Evolutionary conservation across 176 grass and related monocot species (phyloP).

Genomic region (Eleusine indica): DNA sequence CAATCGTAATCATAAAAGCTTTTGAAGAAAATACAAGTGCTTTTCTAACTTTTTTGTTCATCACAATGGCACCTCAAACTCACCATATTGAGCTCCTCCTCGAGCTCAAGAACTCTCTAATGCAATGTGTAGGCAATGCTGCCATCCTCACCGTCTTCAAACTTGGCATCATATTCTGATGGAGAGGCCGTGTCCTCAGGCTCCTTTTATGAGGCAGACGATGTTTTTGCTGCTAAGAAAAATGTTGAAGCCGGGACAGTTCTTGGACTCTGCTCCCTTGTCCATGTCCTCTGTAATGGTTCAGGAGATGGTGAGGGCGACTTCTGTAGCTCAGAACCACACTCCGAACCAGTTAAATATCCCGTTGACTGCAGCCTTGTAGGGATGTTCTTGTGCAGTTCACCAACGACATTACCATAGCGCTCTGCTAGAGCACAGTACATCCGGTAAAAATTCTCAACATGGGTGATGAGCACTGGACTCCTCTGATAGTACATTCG

Average conservation of each 20-base stretch:
- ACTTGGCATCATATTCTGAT: slow-evolving; percentile 60
- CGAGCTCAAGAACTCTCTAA: slow-evolving; percentile 58
- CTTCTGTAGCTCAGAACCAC: slow-evolving; percentile 17
- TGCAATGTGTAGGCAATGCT: slow-evolving; percentile 62
- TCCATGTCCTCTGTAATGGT: slow-evolving; percentile 47
- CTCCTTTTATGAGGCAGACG: slow-evolving; percentile 26
- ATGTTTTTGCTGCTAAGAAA: slow-evolving; percentile 48
- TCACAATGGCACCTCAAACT: slow-evolving; percentile 36
- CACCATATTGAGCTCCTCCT: slow-evolving; percentile 46
- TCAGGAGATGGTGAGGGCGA: slow-evolving; percentile 18
- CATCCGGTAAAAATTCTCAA: slow-evolving; percentile 93
- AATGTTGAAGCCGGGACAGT: slow-evolving; percentile 52
- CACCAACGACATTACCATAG: slow-evolving; percentile 52
- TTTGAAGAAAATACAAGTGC: too few species aligned
- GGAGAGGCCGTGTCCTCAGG: slow-evolving; percentile 45
- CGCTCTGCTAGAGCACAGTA: slow-evolving; percentile 16
- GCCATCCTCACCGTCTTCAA: slow-evolving; percentile 57
- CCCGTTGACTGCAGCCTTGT: slow-evolving; percentile 61
- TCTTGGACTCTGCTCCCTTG: slow-evolving; percentile 51
- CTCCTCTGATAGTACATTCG: slow-evolving; percentile 85
- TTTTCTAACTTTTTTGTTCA: background rate
- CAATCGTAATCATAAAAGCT: too few species aligned
- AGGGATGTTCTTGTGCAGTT: slow-evolving; percentile 72
- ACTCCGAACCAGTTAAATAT: slow-evolving; percentile 13
- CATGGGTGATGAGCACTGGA: slow-evolving; percentile 67